Evolutionary conservation across 805 yeast genomes (phyloP).

Genomic region (Saturnispora hagleri): DNA sequence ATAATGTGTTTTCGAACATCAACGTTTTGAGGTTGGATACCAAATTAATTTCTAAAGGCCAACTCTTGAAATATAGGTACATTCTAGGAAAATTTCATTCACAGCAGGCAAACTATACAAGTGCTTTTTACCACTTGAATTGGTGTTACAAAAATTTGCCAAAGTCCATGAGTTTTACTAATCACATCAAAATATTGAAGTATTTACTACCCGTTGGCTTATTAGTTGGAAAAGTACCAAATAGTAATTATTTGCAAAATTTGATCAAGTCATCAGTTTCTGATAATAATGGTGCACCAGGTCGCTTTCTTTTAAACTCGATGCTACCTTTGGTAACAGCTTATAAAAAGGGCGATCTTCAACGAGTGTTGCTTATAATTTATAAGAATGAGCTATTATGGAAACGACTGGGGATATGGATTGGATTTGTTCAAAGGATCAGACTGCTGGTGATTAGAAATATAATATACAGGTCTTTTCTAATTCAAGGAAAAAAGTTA

Average conservation of each 20-base stretch:
- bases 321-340: conserved; percentile 32
- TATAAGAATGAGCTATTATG: conserved; percentile 31
- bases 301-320: conserved; percentile 18
- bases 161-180: conserved; percentile 20
- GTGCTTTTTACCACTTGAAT: conserved; percentile 38
- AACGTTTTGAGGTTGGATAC: conserved; percentile 39
- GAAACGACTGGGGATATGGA: conserved; percentile 29
- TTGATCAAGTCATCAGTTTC: conserved; percentile 11
- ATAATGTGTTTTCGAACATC: conserved; percentile 53
- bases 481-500: conserved; percentile 11
- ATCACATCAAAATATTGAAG: conserved; percentile 32
- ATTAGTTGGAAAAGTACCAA: conserved; percentile 43
- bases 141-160: conserved; percentile 38
- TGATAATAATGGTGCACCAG: conserved; percentile 5
- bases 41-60: conserved; percentile 32
- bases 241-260: conserved; percentile 20
- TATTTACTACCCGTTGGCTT: conserved; percentile 44
- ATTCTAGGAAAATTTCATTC: conserved; percentile 45
- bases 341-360: conserved; percentile 36
- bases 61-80: conserved; percentile 44
- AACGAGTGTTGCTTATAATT: conserved; percentile 27
- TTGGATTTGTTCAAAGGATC: conserved; percentile 38
- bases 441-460: conserved; percentile 40
- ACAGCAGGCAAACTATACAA: conserved; percentile 40
- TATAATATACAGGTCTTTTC: conserved; percentile 20